Conservation (phyloP, 2,329 filamentous ascomycete genomes). For the Diaporthe humulicola region DNA sequence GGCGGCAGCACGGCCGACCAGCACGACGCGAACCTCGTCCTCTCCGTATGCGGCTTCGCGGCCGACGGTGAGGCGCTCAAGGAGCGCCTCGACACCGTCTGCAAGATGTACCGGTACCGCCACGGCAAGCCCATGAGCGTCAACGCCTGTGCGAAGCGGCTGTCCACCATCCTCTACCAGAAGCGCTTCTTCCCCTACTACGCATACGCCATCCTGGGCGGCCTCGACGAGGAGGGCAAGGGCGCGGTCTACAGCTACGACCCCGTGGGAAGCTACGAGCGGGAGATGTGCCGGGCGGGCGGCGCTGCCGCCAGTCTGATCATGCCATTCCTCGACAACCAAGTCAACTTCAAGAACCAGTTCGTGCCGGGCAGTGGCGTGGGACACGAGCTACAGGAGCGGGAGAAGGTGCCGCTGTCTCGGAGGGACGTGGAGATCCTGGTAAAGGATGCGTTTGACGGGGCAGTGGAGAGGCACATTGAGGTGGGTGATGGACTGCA, state of each 20-base stretch:
- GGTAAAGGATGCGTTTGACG: constrained; percentile 97
- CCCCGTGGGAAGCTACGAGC: constrained; percentile 96
- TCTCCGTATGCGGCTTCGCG: constrained; percentile 95
- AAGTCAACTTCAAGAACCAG: constrained; percentile 99
- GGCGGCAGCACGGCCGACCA: constrained; percentile 90
- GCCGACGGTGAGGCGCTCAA: constrained; percentile 95
- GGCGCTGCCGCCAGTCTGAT: constrained; percentile 94
- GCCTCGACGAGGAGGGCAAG: constrained; percentile 93
- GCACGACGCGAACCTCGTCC: constrained; percentile 85
- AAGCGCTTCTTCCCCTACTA: constrained; percentile 99
- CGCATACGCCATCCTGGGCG: constrained; percentile 92
- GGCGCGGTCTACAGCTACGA: constrained; percentile 98
- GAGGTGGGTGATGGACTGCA: constrained; percentile 97
- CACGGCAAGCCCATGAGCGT: constrained; percentile 97
- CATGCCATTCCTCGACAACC: constrained; percentile 99
- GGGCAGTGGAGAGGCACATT: constrained; percentile 97
- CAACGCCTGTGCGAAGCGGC: constrained; percentile 92
- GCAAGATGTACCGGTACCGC: constrained; percentile 99
- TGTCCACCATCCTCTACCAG: constrained; percentile 95
- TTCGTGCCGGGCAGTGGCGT: constrained; percentile 88
- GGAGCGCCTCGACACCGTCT: constrained; percentile 92
- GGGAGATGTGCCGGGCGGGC: constrained; percentile 94
- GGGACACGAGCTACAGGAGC: constrained; percentile 83
- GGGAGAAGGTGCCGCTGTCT: constrained; percentile 77
- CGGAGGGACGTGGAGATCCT: constrained; percentile 83